phyloP scores from a whole-genome alignment of 31 red algal genomes.

The Endocladia muricata region DNA sequence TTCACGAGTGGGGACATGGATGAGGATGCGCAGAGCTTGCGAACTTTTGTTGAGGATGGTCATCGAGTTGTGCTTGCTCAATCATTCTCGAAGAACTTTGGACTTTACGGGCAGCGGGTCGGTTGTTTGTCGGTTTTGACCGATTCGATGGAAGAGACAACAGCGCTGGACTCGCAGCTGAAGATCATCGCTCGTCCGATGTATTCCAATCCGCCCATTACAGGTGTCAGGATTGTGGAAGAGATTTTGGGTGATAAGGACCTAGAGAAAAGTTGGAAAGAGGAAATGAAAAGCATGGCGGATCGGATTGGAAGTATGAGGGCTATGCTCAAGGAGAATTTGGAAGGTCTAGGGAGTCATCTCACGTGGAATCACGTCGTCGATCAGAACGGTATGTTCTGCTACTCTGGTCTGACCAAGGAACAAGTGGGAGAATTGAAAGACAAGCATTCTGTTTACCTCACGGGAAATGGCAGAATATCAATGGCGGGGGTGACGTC shows the following conservation, averaged over 20 bases:
- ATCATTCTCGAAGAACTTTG: constrained; percentile 90
- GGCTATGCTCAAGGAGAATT: constrained; percentile 36
- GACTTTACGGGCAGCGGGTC: constrained; percentile 91
- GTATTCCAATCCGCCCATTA: constrained; percentile 83
- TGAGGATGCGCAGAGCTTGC: constrained; percentile 60
- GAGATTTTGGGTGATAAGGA: constrained; percentile 52
- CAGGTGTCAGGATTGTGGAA: constrained; percentile 68
- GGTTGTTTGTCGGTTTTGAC: constrained; percentile 59
- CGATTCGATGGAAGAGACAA: constrained; percentile 30
- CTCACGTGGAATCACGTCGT: constrained; percentile 73
- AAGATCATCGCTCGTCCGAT: constrained; percentile 71
- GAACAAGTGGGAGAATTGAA: constrained; percentile 57
- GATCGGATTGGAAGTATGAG: constrained; percentile 72
- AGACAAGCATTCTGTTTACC: constrained; percentile 65
- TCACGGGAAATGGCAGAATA: constrained; percentile 78
- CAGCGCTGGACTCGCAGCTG: constrained; percentile 61
- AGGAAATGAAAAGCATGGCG: constrained; percentile 83
- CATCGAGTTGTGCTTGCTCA: constrained; percentile 69
- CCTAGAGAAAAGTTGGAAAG: constrained; percentile 57
- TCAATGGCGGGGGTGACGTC: constrained; percentile 83
- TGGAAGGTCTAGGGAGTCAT: constrained; percentile 27
- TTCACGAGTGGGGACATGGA: constrained; percentile 87
- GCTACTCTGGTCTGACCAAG: constrained; percentile 59
- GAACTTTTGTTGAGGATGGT: constrained; percentile 64
- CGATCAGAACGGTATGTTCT: constrained; percentile 90